phyloP scores from a whole-genome alignment of 129 eudicot species.

The Flaveria robusta region DNA sequence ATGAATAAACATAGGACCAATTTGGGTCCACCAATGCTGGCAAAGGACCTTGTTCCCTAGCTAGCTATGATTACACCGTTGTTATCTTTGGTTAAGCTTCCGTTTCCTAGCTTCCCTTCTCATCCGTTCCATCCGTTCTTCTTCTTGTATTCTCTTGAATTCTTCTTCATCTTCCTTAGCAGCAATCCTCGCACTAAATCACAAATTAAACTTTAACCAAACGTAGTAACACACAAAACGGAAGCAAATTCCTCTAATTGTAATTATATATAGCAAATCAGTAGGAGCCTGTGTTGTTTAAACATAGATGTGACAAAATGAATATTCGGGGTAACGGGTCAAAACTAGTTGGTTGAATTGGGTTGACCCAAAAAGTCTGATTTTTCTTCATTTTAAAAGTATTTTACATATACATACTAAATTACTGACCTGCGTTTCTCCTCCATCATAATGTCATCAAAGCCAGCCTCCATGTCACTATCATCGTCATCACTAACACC shows the following conservation, averaged over 20 bases:
- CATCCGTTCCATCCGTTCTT: slow-evolving; percentile 32
- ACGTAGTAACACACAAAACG: not conserved
- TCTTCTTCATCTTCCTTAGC: slow-evolving; percentile 81
- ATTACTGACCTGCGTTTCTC: slow-evolving; percentile 73
- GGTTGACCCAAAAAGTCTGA: not conserved
- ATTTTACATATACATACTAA: not conserved
- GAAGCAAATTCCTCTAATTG: not conserved
- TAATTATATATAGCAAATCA: too few species aligned
- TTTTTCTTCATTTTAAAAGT: not conserved
- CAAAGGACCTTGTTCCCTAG: not conserved
- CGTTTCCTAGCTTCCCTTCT: slow-evolving; percentile 9
- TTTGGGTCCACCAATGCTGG: slow-evolving; percentile 17
- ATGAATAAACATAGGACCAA: slow-evolving; percentile 15
- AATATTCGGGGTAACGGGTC: not conserved
- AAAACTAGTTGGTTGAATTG: not conserved
- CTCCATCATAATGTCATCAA: slow-evolving; percentile 62
- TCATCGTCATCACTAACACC: slow-evolving; percentile 58
- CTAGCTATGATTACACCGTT: not conserved
- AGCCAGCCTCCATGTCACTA: slow-evolving; percentile 79
- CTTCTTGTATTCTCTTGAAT: slow-evolving; percentile 63
- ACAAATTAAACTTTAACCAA: slow-evolving; percentile 15
- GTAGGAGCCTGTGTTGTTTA: too few species aligned
- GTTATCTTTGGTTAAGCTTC: slow-evolving; percentile 13
- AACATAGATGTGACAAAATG: not conserved
- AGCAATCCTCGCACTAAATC: slow-evolving; percentile 66